phyloP scores from a whole-genome alignment of 2,329 filamentous ascomycete species.

The Volutella citrinella region DNA sequence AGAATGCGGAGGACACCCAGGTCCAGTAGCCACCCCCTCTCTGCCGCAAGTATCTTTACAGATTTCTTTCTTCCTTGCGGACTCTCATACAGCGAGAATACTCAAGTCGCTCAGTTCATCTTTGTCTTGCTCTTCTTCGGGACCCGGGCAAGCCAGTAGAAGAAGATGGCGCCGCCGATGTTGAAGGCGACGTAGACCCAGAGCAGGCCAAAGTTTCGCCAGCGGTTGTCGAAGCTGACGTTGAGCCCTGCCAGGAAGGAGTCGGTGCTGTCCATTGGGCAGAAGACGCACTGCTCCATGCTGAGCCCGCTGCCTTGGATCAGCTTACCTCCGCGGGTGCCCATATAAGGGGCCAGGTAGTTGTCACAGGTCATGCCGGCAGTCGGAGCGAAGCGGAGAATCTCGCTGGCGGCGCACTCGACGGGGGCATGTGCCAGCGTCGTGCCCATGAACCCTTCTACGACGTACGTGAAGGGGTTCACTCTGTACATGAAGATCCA shows the following conservation, averaged over 20 bases:
- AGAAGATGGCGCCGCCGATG: conserved; percentile 47
- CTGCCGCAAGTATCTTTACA: too few relatives aligned
- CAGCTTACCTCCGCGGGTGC: conserved; percentile 50
- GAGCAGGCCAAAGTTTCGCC: conserved; percentile 66
- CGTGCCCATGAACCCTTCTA: conserved; percentile 67
- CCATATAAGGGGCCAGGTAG: conserved; percentile 55
- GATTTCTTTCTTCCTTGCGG: too few relatives aligned
- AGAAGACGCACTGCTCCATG: conserved; percentile 54
- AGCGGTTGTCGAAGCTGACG: conserved; percentile 55
- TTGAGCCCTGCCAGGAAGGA: conserved; percentile 45
- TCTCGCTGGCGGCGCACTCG: conserved; percentile 67
- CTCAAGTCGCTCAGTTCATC: too few relatives aligned
- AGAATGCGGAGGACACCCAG: too few relatives aligned
- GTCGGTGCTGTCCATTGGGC: conserved; percentile 50
- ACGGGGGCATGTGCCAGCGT: conserved; percentile 67
- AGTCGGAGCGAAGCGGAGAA: conserved; percentile 62
- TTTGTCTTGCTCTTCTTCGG: conserved; percentile 41
- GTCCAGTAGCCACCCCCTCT: too few relatives aligned
- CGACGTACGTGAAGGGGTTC: conserved; percentile 79
- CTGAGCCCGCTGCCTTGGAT: conserved; percentile 37
- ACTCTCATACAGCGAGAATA: too few relatives aligned
- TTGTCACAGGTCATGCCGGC: conserved; percentile 54
- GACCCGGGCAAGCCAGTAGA: conserved; percentile 55
- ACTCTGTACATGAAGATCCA: conserved; percentile 57
- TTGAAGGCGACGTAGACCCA: conserved; percentile 61